A percentile compares a stretch with the other conserved stretches of the same genome.
phyloP scores from a whole-genome alignment of 2,329 filamentous ascomycete genomes.

The Chaetothyriales sp. region DNA sequence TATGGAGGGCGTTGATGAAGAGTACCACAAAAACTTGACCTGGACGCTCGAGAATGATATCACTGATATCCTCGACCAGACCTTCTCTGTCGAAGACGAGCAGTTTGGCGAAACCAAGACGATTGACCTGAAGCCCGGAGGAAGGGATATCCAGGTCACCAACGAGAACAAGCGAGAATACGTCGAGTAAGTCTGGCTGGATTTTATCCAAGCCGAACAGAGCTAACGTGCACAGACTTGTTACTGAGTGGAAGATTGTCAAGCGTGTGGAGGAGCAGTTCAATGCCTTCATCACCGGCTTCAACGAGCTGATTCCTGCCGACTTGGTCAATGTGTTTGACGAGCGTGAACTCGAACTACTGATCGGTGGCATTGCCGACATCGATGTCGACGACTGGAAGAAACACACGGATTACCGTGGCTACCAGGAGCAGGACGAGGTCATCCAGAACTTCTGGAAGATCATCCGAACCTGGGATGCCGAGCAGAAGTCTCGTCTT shows the following conservation, averaged over 20 bases:
- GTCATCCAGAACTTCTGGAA: slow-evolving; percentile 99
- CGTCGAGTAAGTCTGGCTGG: slow-evolving; percentile 53
- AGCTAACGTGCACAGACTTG: slow-evolving; percentile 40
- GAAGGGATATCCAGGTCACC: slow-evolving; percentile 84
- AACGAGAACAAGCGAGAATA: slow-evolving; percentile 99
- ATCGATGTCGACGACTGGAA: slow-evolving; percentile 99
- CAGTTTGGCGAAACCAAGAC: slow-evolving; percentile 88
- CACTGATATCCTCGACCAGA: slow-evolving; percentile 82
- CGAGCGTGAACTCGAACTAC: slow-evolving; percentile 85
- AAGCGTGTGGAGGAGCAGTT: slow-evolving; percentile 98
- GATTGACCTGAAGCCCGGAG: slow-evolving; percentile 81
- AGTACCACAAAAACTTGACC: slow-evolving; percentile 88
- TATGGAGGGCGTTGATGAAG: slow-evolving; percentile 97
- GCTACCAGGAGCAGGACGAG: slow-evolving; percentile 93
- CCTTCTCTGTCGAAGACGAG: slow-evolving; percentile 94
- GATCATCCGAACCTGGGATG: slow-evolving; percentile 84
- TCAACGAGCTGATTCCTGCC: slow-evolving; percentile 91
- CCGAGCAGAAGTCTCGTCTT: slow-evolving; percentile 91
- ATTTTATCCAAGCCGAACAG: slow-evolving; percentile 1
- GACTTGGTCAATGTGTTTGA: slow-evolving; percentile 98
- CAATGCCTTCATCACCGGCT: slow-evolving; percentile 91
- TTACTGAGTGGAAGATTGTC: slow-evolving; percentile 98
- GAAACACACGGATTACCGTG: slow-evolving; percentile 98
- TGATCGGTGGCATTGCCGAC: slow-evolving; percentile 98
- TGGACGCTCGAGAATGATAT: slow-evolving; percentile 99